Percentiles rank a stretch among this genome's conserved stretches.
Evolutionary conservation across 1,284 basidiomycete genomes (phyloP).

Genomic region (Cryptococcus maquisensis): DNA sequence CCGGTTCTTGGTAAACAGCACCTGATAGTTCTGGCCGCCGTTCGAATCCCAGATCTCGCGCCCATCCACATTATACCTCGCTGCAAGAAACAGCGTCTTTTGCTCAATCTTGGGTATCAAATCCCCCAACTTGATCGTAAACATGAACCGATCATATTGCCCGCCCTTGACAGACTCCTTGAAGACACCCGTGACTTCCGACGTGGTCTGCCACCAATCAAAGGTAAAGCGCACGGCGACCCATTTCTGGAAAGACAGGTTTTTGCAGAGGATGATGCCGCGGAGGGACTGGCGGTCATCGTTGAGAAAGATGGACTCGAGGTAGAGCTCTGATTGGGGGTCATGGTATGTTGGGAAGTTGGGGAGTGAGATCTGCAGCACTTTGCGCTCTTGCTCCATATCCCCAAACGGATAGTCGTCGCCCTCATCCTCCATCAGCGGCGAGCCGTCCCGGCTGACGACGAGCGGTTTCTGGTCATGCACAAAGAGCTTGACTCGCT

Average conservation of each 20-base stretch:
- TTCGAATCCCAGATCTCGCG: slow-evolving; percentile 89
- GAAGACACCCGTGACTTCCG: slow-evolving; percentile 80
- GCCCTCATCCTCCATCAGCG: slow-evolving; percentile 74
- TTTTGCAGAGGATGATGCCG: slow-evolving; percentile 75
- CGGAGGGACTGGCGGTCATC: slow-evolving; percentile 59
- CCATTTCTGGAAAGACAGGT: slow-evolving; percentile 82
- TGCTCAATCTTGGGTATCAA: slow-evolving; percentile 64
- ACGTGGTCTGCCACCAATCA: slow-evolving; percentile 92
- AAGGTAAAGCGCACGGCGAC: slow-evolving; percentile 87
- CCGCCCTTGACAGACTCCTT: slow-evolving; percentile 61
- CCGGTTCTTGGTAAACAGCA: slow-evolving; percentile 47
- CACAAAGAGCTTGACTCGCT: slow-evolving; percentile 83
- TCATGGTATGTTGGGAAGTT: slow-evolving; percentile 54
- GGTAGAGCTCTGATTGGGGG: slow-evolving; percentile 52
- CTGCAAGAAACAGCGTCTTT: slow-evolving; percentile 76
- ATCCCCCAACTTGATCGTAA: slow-evolving; percentile 55
- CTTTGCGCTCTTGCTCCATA: slow-evolving; percentile 48
- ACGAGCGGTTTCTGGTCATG: slow-evolving; percentile 90
- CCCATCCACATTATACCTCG: slow-evolving; percentile 70
- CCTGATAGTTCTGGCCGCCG: slow-evolving; percentile 69
- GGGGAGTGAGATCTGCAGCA: slow-evolving; percentile 51
- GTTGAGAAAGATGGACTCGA: slow-evolving; percentile 58
- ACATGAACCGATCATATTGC: slow-evolving; percentile 59
- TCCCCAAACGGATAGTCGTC: slow-evolving; percentile 55
- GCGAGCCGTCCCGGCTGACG: slow-evolving; percentile 84